Base-by-base conservation (phyloP, 805 yeast genomes). In the Cyberlindnera mycetangii region DNA sequence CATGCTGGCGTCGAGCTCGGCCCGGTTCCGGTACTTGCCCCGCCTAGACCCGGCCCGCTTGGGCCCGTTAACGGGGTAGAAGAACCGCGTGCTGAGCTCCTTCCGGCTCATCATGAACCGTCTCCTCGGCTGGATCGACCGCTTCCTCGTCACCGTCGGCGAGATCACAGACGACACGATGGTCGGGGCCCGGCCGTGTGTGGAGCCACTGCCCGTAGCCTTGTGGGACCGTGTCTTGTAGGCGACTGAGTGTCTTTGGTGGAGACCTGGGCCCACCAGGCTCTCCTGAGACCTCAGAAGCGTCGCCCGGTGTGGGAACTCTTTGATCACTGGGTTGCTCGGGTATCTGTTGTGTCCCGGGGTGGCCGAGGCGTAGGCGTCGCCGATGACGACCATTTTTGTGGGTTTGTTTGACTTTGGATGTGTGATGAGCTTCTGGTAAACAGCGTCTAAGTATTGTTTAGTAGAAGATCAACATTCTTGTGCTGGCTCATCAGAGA, bases 31-130 rank as follows among this genome's bases (percentile, higher is more conserved):
- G 39, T 51, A 59, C 41, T 59, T 59, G 9, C 61, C 61, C 22
- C 45, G 36, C 32, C 47, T 51, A 3, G 59, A 53, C 16, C 49
- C 32, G 12, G 35, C 42, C 42, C 59, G 49, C 35, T 36, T 50
- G 25, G 62, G 62, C 0, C 52, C 58, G 25, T 52, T 48, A 8
- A 56, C 60, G 3, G 61, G 62, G 20, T 54, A 52, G 33, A 57
- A 52, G 41, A 51, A 54, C 22, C 48, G 48, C 18, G 36, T 51
- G 21, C 33, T 48, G 2, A 51, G 17, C 32, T 58, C 63, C 25
- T 45, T 51, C 11, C 40, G 16, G 28, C 50, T 57, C 40, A 49
- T 42, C 60, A 59, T 56, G 34, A 46, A 47, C 32, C 63, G 44
- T 19, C 47, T 54, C 39, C 45, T 48, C 41, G 39, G 42, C 20